phyloP scores from a whole-genome alignment of 306 rosid genomes.

The Fragaria nilgerrensis region DNA sequence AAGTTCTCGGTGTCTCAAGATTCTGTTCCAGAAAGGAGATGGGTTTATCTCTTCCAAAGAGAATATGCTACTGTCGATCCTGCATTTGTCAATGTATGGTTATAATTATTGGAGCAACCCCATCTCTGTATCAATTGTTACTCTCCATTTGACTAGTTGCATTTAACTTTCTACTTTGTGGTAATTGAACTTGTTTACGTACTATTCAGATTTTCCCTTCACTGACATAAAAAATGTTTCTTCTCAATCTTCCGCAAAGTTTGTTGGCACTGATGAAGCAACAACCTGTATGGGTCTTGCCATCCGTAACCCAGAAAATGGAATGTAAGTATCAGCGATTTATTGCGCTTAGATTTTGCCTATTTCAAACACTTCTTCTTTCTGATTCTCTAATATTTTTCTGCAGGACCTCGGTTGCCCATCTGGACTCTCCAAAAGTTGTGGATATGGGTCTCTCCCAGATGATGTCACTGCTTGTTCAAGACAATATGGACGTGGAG shows the following conservation, averaged over 20 bases:
- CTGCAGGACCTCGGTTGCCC: conserved; percentile 71
- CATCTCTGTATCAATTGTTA: background rate
- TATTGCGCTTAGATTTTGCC: conserved; percentile 1
- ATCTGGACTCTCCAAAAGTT: conserved; percentile 75
- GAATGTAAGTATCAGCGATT: conserved; percentile 55
- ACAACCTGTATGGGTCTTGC: conserved; percentile 87
- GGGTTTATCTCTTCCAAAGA: conserved; percentile 77
- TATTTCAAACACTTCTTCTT: background rate
- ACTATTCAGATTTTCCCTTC: background rate
- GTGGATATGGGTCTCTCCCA: conserved; percentile 75
- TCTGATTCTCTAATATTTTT: conserved; percentile 16
- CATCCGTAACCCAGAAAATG: conserved; percentile 58
- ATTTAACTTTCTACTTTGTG: background rate
- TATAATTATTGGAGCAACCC: background rate
- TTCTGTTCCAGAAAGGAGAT: conserved; percentile 49
- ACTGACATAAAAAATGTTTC: background rate
- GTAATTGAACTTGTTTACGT: background rate
- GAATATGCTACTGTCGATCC: conserved; percentile 88
- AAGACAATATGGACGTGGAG: conserved; percentile 38
- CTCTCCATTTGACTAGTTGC: background rate
- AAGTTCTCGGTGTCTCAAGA: conserved; percentile 48
- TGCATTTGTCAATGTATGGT: conserved; percentile 57
- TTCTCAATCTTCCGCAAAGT: conserved; percentile 35
- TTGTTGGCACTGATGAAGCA: conserved; percentile 95
- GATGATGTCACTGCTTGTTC: conserved; percentile 56